Evolutionary conservation across 352 stramenopile genomes (phyloP), one percentile per base, ranked within the genome.

Genomic region (Thalassiosira oceanica): DNA sequence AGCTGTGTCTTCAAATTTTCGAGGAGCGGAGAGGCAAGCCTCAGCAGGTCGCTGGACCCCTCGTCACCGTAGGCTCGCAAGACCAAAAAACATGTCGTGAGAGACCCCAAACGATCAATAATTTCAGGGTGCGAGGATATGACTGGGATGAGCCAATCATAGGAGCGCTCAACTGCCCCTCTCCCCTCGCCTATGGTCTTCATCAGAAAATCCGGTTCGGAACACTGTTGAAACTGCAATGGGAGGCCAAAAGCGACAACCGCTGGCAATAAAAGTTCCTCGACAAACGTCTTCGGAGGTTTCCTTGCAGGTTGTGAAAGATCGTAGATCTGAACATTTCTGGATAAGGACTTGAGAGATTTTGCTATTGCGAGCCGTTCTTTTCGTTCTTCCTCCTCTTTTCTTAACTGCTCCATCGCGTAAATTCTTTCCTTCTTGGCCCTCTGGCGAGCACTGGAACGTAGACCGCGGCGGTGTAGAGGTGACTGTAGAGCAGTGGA

Each of bases 101-200:
- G 86, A 28, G 80, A 62, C 58, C 71, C 73, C 4, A 90, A 56
- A 15, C 81, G 48, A 26, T 74, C 41, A 61, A 90, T 88, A 18
- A 78, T 79, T 44, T 67, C 44, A 26, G 80, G 70, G 51, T 87
- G 21, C 16, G 49, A 73, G 23, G 77, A 87, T 41, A 90, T 86
- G 26, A 88, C 80, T 23, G 80, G 83, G 44, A 90, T 88, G 3
- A 90, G 51, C 83, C 83, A 90, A 55, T 90, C 80, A 42, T 87
- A 85, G 26, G 80, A 70, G 37, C 83, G 29, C 58, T 90, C 83
- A 51, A 90, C 87, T 18, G 80, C 69, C 46, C 54, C 73, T 50
- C 83, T 65, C n/a, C 73, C 68, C 36, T 76, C 55, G 2, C 80
- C 83, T 53, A 90, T 80, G 21, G 83, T 86, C 28, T 63, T 63